Conservation (phyloP, 2,329 filamentous ascomycete genomes). For the Stemphylium lycopersici region DNA sequence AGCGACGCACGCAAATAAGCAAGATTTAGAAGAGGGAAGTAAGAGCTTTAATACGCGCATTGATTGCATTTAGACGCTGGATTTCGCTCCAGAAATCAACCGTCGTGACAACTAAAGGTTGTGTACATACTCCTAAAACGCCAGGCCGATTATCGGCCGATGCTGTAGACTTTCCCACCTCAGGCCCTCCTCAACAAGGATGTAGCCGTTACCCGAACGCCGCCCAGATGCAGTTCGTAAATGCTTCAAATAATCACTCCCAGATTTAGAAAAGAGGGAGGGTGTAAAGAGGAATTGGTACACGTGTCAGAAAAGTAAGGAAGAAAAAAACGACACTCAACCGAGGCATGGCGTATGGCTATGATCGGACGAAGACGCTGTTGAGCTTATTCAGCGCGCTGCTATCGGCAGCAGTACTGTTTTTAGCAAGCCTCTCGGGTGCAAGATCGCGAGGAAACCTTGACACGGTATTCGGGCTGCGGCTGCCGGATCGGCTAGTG, state of each 20-base stretch:
- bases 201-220: slow-evolving; percentile 26
- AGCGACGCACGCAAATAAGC: not conserved
- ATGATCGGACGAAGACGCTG: slow-evolving; percentile 42
- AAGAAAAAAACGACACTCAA: not conserved
- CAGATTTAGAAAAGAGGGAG: slow-evolving; percentile 1
- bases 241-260: slow-evolving; percentile 22
- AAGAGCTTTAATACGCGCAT: not conserved
- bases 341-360: not conserved
- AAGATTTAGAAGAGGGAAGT: not conserved
- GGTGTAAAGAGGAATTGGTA: not conserved
- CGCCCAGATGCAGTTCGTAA: slow-evolving; percentile 36
- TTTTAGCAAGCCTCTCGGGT: slow-evolving; percentile 39
- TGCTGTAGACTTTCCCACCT: slow-evolving; percentile 5
- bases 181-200: slow-evolving; percentile 1
- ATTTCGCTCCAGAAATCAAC: too few species aligned
- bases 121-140: slow-evolving; percentile 5
- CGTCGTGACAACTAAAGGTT: not conserved
- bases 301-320: not conserved
- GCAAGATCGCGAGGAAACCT: slow-evolving; percentile 41
- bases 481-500: slow-evolving; percentile 51
- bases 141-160: slow-evolving; percentile 7
- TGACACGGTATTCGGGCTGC: slow-evolving; percentile 46
- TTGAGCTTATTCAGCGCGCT: slow-evolving; percentile 44
- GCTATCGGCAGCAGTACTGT: slow-evolving; percentile 40
- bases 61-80: not conserved